Conservation (phyloP, 2,329 filamentous ascomycete species). For the Calonectria hawksworthii region DNA sequence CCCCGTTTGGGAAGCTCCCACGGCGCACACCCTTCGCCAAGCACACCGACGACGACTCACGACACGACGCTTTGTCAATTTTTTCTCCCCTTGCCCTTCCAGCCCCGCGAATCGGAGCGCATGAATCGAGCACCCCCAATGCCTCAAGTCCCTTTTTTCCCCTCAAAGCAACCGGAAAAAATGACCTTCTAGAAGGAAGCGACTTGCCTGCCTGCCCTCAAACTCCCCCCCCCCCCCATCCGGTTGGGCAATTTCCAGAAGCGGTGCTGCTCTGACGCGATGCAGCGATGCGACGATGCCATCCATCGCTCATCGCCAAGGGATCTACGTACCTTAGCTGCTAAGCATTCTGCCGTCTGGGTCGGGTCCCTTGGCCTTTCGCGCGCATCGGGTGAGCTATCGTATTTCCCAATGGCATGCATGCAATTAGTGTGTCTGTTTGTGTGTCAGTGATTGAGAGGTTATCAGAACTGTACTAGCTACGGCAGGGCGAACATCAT, state of each 20-base stretch:
- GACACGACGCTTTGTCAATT: neutral
- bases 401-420: neutral
- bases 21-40: neutral
- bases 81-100: neutral
- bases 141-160: neutral
- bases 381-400: neutral
- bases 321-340: neutral
- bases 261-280: neutral
- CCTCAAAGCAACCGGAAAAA: neutral
- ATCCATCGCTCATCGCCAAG: neutral
- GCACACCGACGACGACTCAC: constrained; percentile 2
- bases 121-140: neutral
- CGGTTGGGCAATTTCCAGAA: neutral
- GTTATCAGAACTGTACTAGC: neutral
- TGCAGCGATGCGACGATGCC: neutral
- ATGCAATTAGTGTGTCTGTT: neutral
- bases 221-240: no score
- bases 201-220: neutral
- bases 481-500: neutral
- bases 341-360: neutral
- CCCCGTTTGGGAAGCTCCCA: constrained; percentile 2
- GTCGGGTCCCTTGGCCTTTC: neutral
- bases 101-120: constrained; percentile 7
- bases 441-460: neutral
- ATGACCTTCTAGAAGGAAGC: neutral